Conservation (phyloP, 2,329 filamentous ascomycete genomes). For the Claviceps sp. region DNA sequence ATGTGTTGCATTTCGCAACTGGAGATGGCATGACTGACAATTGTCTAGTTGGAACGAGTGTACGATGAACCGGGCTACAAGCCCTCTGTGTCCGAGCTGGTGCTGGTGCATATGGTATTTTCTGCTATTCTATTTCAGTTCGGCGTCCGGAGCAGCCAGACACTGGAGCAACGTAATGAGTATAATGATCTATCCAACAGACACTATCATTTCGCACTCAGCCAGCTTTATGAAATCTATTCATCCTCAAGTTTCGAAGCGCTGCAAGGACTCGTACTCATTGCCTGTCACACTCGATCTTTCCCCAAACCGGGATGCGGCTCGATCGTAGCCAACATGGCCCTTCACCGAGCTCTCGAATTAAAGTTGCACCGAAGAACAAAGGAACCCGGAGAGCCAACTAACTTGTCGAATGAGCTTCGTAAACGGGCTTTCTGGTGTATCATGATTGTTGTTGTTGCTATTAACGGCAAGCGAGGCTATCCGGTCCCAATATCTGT, state of each 20-base stretch:
- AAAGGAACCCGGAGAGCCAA: constrained; percentile 32
- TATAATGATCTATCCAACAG: constrained; percentile 55
- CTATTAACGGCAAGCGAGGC: constrained; percentile 63
- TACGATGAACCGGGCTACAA: constrained; percentile 57
- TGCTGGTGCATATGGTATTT: constrained; percentile 67
- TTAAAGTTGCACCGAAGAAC: constrained; percentile 62
- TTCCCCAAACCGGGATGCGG: constrained; percentile 71
- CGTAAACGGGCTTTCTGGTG: constrained; percentile 70
- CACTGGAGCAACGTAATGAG: constrained; percentile 36
- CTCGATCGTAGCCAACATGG: constrained; percentile 51
- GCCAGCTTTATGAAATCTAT: constrained; percentile 53
- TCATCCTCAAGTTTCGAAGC: constrained; percentile 49
- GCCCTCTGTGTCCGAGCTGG: constrained; percentile 49
- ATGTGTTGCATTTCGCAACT: not conserved
- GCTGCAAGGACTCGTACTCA: constrained; percentile 59
- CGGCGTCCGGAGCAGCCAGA: constrained; percentile 52
- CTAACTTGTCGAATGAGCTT: constrained; percentile 56
- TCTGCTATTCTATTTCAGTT: constrained; percentile 68
- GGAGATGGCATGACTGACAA: not conserved
- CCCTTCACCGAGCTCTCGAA: constrained; percentile 58
- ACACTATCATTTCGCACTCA: constrained; percentile 65
- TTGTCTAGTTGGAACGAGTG: constrained; percentile 41
- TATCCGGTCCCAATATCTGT: constrained; percentile 61
- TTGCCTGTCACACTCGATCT: constrained; percentile 58
- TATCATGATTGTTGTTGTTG: constrained; percentile 51